Evolutionary conservation across 176 grass and related monocot species (phyloP).

Genomic region (Aechmea fasciata): DNA sequence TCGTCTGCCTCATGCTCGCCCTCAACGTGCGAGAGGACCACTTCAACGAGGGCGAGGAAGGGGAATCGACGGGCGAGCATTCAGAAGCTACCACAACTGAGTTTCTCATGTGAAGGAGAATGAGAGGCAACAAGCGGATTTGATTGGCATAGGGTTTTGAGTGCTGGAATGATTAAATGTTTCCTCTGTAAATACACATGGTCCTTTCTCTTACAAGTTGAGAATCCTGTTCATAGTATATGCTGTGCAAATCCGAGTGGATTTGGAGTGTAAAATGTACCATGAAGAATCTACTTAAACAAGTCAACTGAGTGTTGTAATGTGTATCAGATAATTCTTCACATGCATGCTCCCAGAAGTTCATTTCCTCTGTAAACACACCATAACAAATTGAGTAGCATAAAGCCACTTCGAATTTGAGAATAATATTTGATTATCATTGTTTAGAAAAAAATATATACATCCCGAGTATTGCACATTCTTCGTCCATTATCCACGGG

Average conservation of each 20-base stretch:
- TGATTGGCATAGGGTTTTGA: no score
- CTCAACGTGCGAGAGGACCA: slow-evolving; percentile 48
- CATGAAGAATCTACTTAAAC: not conserved
- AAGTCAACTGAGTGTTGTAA: not conserved
- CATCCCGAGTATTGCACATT: no score
- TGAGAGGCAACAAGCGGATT: no score
- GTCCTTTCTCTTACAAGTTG: not conserved
- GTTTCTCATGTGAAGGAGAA: no score
- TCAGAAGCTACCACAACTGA: no score
- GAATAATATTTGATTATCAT: no score
- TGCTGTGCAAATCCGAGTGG: not conserved
- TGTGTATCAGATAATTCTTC: not conserved
- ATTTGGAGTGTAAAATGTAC: not conserved
- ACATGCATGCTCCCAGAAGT: no score
- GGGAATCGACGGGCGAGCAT: not conserved
- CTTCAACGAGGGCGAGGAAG: not conserved
- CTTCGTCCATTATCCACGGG: no score
- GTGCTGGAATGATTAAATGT: not conserved
- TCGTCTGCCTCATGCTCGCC: slow-evolving; percentile 38
- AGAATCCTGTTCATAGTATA: not conserved
- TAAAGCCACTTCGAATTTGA: no score
- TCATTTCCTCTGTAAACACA: no score
- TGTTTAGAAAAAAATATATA: no score
- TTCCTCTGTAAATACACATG: not conserved
- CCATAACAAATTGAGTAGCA: no score